A percentile compares a stretch with the other conserved stretches of the same genome.
Evolutionary conservation across 78 protist genomes (phyloP).

Genomic region (Dictyostelium capitatum): DNA sequence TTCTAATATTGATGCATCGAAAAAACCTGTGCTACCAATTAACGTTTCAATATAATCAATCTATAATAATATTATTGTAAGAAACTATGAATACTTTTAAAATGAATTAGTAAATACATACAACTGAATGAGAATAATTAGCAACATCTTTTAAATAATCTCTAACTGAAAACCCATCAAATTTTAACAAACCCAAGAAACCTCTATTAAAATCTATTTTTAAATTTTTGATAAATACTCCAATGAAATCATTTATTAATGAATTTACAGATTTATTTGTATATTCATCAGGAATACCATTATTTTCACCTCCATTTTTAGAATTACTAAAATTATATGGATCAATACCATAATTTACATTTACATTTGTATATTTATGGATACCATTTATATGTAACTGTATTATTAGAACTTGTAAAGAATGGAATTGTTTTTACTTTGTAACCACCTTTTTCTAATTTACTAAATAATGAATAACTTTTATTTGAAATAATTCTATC

Average conservation of each 20-base stretch:
- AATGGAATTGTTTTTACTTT: not conserved
- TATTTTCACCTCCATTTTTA: not conserved
- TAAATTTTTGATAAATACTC: not conserved
- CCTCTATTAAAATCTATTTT: slow-evolving; percentile 11
- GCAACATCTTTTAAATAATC: not conserved
- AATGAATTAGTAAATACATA: not conserved
- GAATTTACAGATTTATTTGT: no score
- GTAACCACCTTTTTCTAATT: not conserved
- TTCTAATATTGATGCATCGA: not conserved
- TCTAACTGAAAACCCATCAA: slow-evolving; percentile 2
- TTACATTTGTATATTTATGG: not conserved
- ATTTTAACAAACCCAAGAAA: not conserved
- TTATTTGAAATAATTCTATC: slow-evolving; percentile 1
- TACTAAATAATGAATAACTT: slow-evolving; percentile 18
- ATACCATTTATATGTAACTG: slow-evolving; percentile 1
- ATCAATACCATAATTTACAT: not conserved
- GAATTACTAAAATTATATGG: not conserved
- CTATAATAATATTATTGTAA: not conserved
- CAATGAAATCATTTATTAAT: not conserved
- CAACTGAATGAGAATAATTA: not conserved
- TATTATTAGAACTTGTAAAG: not conserved
- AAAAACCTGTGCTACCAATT: not conserved
- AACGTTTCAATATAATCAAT: slow-evolving; percentile 19
- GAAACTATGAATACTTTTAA: no score
- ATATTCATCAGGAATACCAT: not conserved